phyloP scores from a whole-genome alignment of 2,329 filamentous ascomycete species.

The Pseudopyricularia cyperi region DNA sequence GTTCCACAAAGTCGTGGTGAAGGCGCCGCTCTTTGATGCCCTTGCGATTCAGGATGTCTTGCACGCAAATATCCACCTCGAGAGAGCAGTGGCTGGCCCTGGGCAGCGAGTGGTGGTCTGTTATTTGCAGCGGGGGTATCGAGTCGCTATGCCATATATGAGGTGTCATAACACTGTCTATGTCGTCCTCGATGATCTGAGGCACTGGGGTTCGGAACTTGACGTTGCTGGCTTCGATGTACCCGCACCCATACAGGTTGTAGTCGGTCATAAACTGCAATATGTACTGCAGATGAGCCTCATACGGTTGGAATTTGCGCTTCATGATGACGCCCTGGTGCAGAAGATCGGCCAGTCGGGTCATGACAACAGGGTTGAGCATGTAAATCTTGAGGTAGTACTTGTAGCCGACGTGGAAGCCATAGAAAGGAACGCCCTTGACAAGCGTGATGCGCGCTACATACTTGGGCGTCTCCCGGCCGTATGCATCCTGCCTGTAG shows the following conservation, averaged over 20 bases:
- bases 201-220: constrained; percentile 69
- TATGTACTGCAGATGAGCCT: constrained; percentile 84
- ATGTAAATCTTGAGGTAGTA: constrained; percentile 93
- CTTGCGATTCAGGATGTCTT: constrained; percentile 74
- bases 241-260: constrained; percentile 89
- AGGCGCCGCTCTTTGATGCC: constrained; percentile 64
- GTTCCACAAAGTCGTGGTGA: constrained; percentile 80
- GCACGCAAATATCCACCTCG: constrained; percentile 79
- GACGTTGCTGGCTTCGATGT: constrained; percentile 60
- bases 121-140: constrained; percentile 45
- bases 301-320: constrained; percentile 75
- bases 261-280: constrained; percentile 98
- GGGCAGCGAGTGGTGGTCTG: constrained; percentile 51
- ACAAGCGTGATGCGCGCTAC: constrained; percentile 85
- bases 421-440: constrained; percentile 92
- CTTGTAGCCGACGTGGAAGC: constrained; percentile 83
- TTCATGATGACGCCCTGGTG: constrained; percentile 82
- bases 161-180: constrained; percentile 19
- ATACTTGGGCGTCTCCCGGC: constrained; percentile 50
- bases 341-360: constrained; percentile 74
- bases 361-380: constrained; percentile 76
- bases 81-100: constrained; percentile 78
- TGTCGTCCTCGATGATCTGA: constrained; percentile 45
- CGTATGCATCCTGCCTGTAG: constrained; percentile 62
- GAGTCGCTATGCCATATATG: constrained; percentile 74